Evolutionary conservation across 2,329 filamentous ascomycete genomes (phyloP), one percentile per base, ranked within the genome.

Genomic region (Massarina eburnea): DNA sequence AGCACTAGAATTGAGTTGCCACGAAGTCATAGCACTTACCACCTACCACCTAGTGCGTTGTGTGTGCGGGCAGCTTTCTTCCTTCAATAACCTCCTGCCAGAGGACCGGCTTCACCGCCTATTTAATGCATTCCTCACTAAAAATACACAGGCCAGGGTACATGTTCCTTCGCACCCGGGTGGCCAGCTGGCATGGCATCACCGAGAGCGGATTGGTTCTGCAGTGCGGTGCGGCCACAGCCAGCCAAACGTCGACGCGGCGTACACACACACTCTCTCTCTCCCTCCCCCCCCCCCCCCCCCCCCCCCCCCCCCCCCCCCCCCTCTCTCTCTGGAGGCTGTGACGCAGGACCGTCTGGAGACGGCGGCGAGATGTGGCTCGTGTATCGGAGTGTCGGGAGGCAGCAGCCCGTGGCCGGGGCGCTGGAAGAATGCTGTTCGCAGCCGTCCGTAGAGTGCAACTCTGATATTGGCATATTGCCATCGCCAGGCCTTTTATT

Each of bases 91-190:
- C 38, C 29, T 29, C 44, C 34, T 41, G 42, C 27, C 46, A 43
- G 34, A 37, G 9, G 19, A 36, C 41, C 41, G 54, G 45, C 62
- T 47, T 67, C 66, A 70, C 67, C 67, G 67, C 67, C 59, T 57
- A 51, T 58, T 58, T 49, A 39, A 54, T 57, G 55, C 59, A 55
- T 39, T 48, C 46, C 48, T 27, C 43, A 47, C 62, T 62, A 61
- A 58, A 62, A 64, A 65, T 65, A 66, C 50, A 44, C 43, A 42
- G 51, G 57, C 55, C 54, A 44, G 57, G 50, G 46, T 58, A 56
- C 52, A 44, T 30, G 27, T 54, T 54, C 45, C 52, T 59, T 57
- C 46, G 57, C 50, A 53, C 61, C 49, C 55, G 50, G 58, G 55
- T 48, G 46, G 53, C 56, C 53, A 50, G 43, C 41, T 7, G 9